Evolutionary conservation across 2,329 filamentous ascomycete species (phyloP).

Genomic region (Cercospora nicotianae): DNA sequence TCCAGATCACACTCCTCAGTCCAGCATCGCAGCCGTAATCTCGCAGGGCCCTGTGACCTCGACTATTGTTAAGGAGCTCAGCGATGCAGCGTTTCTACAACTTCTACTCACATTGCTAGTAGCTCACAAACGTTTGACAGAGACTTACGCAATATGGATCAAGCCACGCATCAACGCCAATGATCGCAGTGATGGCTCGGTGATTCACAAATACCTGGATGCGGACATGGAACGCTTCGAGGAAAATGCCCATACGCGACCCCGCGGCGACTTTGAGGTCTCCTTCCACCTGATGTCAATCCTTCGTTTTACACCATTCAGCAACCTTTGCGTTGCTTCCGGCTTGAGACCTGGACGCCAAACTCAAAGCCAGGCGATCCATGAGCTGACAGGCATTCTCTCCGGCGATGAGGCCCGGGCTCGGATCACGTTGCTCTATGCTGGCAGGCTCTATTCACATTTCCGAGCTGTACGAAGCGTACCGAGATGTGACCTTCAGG

Average conservation of each 20-base stretch:
- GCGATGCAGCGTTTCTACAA: conserved; percentile 7
- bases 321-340: neutral
- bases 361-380: neutral
- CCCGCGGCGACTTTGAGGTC: conserved; percentile 4
- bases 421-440: conserved; percentile 9
- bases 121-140: conserved; percentile 3
- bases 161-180: conserved; percentile 6
- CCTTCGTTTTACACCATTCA: conserved; percentile 12
- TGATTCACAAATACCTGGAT: conserved; percentile 11
- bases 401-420: neutral
- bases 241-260: neutral
- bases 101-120: conserved; percentile 12
- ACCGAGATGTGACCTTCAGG: conserved; percentile 9
- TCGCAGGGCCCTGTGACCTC: conserved; percentile 1
- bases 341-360: conserved; percentile 2
- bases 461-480: neutral
- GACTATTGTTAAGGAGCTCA: conserved; percentile 6
- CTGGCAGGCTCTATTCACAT: conserved; percentile 6
- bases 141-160: conserved; percentile 10
- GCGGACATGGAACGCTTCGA: conserved; percentile 14
- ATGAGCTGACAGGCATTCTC: neutral
- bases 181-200: conserved; percentile 3
- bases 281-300: conserved; percentile 8
- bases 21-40: conserved; percentile 7
- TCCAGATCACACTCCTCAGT: neutral